phyloP scores from a whole-genome alignment of 805 yeast species.

The Alloascoidea hylecoeti region DNA sequence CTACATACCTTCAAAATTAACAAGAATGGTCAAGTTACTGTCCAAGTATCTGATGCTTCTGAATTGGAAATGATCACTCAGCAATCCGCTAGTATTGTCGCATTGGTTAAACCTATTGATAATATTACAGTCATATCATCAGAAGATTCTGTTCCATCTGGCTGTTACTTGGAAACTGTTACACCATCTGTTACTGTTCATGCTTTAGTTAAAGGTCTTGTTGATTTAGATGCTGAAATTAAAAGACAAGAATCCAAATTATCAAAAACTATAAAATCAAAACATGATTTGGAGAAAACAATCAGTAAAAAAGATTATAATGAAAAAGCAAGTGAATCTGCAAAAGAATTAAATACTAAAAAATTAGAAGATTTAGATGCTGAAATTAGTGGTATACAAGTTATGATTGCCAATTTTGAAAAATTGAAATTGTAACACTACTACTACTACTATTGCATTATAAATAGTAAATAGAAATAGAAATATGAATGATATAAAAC shows the following conservation, averaged over 20 bases:
- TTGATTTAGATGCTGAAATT: conserved; percentile 87
- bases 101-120: conserved; percentile 85
- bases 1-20: conserved; percentile 81
- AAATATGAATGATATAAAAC: background rate
- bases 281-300: conserved; percentile 53
- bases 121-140: conserved; percentile 50
- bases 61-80: conserved; percentile 37
- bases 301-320: conserved; percentile 65
- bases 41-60: conserved; percentile 46
- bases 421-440: conserved; percentile 46
- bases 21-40: conserved; percentile 76
- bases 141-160: conserved; percentile 57
- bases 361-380: conserved; percentile 62
- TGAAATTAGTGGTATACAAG: conserved; percentile 81
- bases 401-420: conserved; percentile 76
- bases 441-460: no score
- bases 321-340: conserved; percentile 71
- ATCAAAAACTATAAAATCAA: conserved; percentile 43
- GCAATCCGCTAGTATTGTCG: conserved; percentile 78
- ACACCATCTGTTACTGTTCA: conserved; percentile 76
- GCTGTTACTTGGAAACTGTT: conserved; percentile 79
- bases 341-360: conserved; percentile 59
- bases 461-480: no score
- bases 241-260: conserved; percentile 70
- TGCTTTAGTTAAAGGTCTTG: conserved; percentile 84